Base-by-base conservation (phyloP, 148 eudicot genomes). In the Nepenthes gracilis region DNA sequence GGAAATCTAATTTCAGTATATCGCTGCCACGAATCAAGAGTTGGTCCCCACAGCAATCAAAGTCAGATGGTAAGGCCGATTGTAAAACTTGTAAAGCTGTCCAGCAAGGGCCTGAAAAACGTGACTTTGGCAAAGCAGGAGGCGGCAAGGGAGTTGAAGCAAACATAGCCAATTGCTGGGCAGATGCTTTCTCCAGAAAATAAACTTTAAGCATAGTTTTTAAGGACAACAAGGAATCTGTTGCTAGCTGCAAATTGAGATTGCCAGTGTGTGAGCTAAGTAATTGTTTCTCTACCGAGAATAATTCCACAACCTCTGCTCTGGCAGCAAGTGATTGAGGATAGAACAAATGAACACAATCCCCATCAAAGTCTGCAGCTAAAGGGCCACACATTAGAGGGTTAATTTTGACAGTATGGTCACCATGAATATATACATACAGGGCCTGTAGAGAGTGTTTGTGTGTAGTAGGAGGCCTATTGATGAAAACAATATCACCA, bases 331-430 rank as follows among this genome's bases (percentile, higher is more conserved):
- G 82, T 1, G 97, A 88, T 67, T 93, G 99, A 7, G 99, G 99
- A 61, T 93, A 93, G 59, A 93, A 93, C n/a, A 93, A 55, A 65
- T 93, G 99, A 2, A 93, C 85, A 63, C 97, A 89, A 8, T 93
- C 99, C 5, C 96, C 99, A 64, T 93, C 99, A 59, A 93, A 93
- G 61, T 93, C 99, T 36, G 99, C 99, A 73, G 86, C 87, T 15
- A 93, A 79, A 12, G 99, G 99, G 15, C 96, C 90, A 70, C 99
- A 93, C 63, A 93, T 87, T 1, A 90, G 79, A 13, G 97, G 97
- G 66, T 90, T 90, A 12, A 90, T 87, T 59, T 90, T 90, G 6
- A 90, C 91, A 1, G 85, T 85, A 54, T 88, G 95, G 54, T 86
- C 96, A 5, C 85, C 91, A 40, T 93, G 98, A 23, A 93, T 73